Base-by-base conservation (phyloP, 768 basidiomycete genomes). In the Panus rudis region DNA sequence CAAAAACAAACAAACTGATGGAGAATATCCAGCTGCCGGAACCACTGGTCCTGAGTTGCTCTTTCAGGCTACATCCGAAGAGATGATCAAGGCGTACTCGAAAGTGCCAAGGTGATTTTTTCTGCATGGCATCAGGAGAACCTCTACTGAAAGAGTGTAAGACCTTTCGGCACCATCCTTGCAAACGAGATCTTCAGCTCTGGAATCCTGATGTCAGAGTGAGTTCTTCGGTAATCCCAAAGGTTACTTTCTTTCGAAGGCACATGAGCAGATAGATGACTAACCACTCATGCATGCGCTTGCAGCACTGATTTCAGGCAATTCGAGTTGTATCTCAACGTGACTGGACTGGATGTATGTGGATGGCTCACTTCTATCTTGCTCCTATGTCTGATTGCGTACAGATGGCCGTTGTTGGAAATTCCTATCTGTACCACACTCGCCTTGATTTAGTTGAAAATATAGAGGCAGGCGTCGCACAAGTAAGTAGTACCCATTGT, bases 371-470 rank as follows among this genome's bases (percentile, higher is more conserved):
- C n/a, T 23, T 13, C 21, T 12, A 22, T 26, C n/a, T 2, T 41
- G n/a, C 12, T 2, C 16, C 22, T 33, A 25, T 20, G 17, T 42
- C 32, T 42, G 31, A 37, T 47, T 43, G 26, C 34, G 38, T 39
- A 10, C 37, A 90, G 87, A 90, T 94, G 75, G 92, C 92, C 0
- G 67, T 94, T 21, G 81, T 94, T 3, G 88, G 90, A 12, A 88
- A 94, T 61, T 88, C 87, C 52, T 98, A 96, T 60, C 67, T 91
- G 41, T 97, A 96, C 57, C 92, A 97, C 62, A 97, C 91, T 67
- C 80, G 85, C 37, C 34, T 71, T 66, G 92, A 94, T 62, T 51
- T 84, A 4, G 82, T 91, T 6, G 82, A 88, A 54, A 81, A 92
- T 56, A 90, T 94, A 41, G 72, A 92, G 56, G 64, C 76, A 5